A percentile compares a stretch with the other conserved stretches of the same genome.
Evolutionary conservation across 2,329 filamentous ascomycete species (phyloP).

Genomic region (Hymenoscyphus repandus): DNA sequence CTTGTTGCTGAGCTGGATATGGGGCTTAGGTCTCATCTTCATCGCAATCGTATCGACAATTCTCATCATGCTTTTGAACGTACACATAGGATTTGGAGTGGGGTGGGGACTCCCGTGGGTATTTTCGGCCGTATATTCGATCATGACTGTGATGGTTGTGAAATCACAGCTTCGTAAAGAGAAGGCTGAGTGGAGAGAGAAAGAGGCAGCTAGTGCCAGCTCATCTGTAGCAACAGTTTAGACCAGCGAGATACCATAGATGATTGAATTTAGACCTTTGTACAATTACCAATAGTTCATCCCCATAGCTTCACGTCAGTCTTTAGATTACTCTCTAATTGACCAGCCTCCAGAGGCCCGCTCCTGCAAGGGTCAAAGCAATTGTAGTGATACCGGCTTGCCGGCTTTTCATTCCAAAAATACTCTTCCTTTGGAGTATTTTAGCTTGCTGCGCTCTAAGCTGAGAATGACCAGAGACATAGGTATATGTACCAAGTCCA

Average conservation of each 20-base stretch:
- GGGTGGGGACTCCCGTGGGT: conserved; percentile 27
- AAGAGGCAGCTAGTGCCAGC: conserved; percentile 6
- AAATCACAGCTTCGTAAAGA: conserved; percentile 19
- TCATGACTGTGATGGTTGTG: conserved; percentile 17
- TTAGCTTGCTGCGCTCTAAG: conserved; percentile 59
- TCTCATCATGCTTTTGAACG: conserved; percentile 21
- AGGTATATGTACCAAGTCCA: conserved; percentile 72
- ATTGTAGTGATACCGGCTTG: conserved; percentile 62
- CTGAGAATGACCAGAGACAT: conserved; percentile 68
- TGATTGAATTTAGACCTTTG: not conserved
- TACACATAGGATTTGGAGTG: conserved; percentile 23
- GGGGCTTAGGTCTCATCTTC: conserved; percentile 28
- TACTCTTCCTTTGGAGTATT: conserved; percentile 64
- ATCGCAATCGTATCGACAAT: conserved; percentile 23
- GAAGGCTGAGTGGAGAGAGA: conserved; percentile 17
- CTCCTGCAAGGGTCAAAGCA: conserved; percentile 60
- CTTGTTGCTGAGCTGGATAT: conserved; percentile 23
- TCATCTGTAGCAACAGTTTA: conserved; percentile 6
- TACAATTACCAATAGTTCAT: not conserved
- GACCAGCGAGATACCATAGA: conserved; percentile 8
- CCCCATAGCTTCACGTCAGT: no score
- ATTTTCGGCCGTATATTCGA: conserved; percentile 14
- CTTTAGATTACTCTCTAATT: conserved; percentile 19
- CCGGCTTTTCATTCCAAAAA: conserved; percentile 68
- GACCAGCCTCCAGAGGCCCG: conserved; percentile 56